A percentile compares a stretch with the other conserved stretches of the same genome.
Conservation (phyloP, 345 rosid species). For the Salix suchowensis region DNA sequence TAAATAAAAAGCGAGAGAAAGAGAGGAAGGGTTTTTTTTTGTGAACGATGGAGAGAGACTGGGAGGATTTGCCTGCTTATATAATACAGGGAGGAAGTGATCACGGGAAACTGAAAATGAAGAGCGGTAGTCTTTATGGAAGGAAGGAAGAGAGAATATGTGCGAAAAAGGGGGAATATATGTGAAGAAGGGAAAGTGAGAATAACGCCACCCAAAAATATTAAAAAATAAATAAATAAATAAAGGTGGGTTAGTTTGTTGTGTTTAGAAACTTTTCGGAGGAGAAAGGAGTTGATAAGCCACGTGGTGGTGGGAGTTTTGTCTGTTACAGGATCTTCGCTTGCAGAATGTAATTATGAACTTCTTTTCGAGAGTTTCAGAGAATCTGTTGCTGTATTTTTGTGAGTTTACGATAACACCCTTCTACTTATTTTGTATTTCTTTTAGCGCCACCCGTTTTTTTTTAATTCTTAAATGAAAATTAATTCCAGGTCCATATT, state of each 20-base stretch:
- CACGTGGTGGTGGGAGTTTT: not conserved
- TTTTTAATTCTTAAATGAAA: no score
- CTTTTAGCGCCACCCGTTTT: no score
- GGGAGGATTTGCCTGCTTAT: not conserved
- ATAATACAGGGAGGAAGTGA: not conserved
- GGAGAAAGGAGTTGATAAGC: not conserved
- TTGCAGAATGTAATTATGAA: not conserved
- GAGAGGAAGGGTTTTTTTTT: not conserved
- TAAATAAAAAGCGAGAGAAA: no score
- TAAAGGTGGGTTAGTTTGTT: not conserved
- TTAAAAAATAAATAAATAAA: no score
- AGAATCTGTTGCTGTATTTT: no score
- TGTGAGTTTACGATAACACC: no score
- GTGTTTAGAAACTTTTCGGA: not conserved
- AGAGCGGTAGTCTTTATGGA: not conserved
- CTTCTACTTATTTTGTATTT: no score
- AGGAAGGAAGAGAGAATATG: no score
- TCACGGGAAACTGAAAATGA: not conserved
- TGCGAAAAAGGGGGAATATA: not conserved
- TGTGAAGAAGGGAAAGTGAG: not conserved
- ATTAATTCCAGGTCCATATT: no score
- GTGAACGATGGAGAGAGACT: not conserved
- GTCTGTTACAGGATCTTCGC: not conserved
- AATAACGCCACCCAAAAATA: not conserved
- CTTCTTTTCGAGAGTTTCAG: not conserved